Evolutionary conservation across 331 rosid genomes (phyloP), one percentile per base, ranked within the genome.

Genomic region (Phaseolus coccineus): DNA sequence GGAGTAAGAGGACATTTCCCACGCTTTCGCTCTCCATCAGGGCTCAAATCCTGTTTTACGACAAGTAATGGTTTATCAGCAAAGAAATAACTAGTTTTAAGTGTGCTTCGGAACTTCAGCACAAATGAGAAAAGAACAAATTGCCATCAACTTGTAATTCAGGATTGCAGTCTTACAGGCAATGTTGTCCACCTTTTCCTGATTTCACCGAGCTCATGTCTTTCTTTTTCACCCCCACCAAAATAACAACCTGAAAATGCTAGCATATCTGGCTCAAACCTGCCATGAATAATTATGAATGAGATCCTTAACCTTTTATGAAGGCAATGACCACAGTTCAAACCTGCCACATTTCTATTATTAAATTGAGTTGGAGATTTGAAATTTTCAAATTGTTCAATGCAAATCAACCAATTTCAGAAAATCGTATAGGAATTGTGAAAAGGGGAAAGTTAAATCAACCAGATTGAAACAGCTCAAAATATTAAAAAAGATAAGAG

Each of bases 211-310:
- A 96, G 97, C 81, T 96, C 97, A 22, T 12, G 77, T 87, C 91
- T 96, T 87, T 96, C 98, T 81, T 91, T 96, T 39, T 91, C 98
- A 82, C 98, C 99, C 77, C 99, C 99, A 8, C 99, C 99, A 83
- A 89, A 93, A 83, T 96, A 96, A 84, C 99, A 96, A 71, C 99
- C 98, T 67, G 99, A 96, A 86, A 96, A 96, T 78, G 99, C 99
- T 74, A 96, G 93, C 99, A 96, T 96, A 85, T 96, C 99, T 66
- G 98, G 95, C 88, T 96, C 99, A 87, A 93, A 96, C 96, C 98
- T 94, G 87, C 67, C 84, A 87, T 61, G 46, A 77, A 75, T 73
- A 56, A 85, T 67, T 33, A 72, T 73, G 61, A 77, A 73, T 72
- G 47, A 85, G 83, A 85, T 42, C 53, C 64, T 53, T 15, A 80